A percentile compares a stretch with the other conserved stretches of the same genome.
Conservation (phyloP, 176 grass and related monocot species). For the Bonia amplexicaulis region DNA sequence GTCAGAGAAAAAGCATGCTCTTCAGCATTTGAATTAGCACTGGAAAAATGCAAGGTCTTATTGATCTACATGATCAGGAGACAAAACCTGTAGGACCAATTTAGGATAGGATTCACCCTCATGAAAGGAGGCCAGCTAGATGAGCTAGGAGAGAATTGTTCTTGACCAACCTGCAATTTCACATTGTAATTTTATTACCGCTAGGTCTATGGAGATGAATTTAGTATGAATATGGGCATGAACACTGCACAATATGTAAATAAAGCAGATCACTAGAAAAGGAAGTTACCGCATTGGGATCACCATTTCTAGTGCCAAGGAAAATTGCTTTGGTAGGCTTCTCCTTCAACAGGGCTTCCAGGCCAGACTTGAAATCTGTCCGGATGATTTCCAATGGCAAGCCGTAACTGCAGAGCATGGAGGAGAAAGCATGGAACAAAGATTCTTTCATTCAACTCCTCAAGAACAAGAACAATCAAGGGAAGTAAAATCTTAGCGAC, state of each 20-base stretch:
- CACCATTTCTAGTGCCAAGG: constrained; percentile 62
- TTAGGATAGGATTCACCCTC: constrained; percentile 72
- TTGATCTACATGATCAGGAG: neutral
- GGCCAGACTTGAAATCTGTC: constrained; percentile 62
- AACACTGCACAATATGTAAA: neutral
- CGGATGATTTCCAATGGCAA: constrained; percentile 62
- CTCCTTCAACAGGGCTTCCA: constrained; percentile 44
- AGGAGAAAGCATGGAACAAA: neutral
- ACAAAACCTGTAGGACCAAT: constrained; percentile 63
- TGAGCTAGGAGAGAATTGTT: constrained; percentile 67
- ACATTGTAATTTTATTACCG: neutral
- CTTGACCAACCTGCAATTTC: constrained; percentile 47
- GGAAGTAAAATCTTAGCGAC: neutral
- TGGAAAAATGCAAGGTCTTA: neutral
- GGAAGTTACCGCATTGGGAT: constrained; percentile 47
- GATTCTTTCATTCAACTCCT: neutral
- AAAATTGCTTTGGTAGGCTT: constrained; percentile 71
- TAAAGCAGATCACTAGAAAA: neutral
- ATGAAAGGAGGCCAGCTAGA: constrained; percentile 63
- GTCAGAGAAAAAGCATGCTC: neutral
- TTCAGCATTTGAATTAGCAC: neutral
- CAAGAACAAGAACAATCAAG: neutral
- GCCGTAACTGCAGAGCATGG: constrained; percentile 41
- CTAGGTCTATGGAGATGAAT: neutral
- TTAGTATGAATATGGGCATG: neutral